phyloP scores from a whole-genome alignment of 1,284 basidiomycete species.

The Malassezia cuniculi region DNA sequence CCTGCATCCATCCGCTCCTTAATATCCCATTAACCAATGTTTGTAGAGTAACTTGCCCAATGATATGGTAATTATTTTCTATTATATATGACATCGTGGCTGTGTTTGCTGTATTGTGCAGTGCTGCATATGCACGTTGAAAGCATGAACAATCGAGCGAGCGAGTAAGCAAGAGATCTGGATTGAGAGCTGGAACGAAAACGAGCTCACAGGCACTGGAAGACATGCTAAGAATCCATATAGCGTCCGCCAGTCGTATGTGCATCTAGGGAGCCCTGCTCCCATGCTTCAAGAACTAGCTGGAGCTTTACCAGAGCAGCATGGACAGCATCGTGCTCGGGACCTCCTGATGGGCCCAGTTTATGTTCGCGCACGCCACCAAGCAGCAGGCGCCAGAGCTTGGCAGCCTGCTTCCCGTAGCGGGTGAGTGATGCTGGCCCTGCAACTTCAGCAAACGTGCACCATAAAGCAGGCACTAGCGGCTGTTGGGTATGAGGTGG shows the following conservation, averaged over 20 bases:
- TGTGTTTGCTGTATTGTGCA: no score
- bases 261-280: conserved; percentile 15
- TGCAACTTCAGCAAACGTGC: conserved; percentile 34
- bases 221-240: conserved; percentile 9
- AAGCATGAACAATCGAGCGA: no score
- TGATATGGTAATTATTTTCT: no score
- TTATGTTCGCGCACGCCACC: conserved; percentile 22
- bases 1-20: conserved; percentile 2
- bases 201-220: no score
- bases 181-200: no score
- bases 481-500: conserved; percentile 27
- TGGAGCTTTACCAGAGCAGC: conserved; percentile 32
- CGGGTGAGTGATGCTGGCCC: conserved; percentile 16
- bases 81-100: no score
- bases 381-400: conserved; percentile 27
- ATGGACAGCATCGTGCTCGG: conserved; percentile 18
- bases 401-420: conserved; percentile 32
- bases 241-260: conserved; percentile 8
- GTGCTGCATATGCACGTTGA: neutral
- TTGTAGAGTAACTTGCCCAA: no score
- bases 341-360: conserved; percentile 23
- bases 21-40: no score
- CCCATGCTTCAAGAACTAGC: conserved; percentile 44
- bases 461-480: conserved; percentile 32
- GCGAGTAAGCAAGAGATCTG: no score